Conservation (phyloP, 2,329 filamentous ascomycete genomes). For the Penicillium psychrosexuale region DNA sequence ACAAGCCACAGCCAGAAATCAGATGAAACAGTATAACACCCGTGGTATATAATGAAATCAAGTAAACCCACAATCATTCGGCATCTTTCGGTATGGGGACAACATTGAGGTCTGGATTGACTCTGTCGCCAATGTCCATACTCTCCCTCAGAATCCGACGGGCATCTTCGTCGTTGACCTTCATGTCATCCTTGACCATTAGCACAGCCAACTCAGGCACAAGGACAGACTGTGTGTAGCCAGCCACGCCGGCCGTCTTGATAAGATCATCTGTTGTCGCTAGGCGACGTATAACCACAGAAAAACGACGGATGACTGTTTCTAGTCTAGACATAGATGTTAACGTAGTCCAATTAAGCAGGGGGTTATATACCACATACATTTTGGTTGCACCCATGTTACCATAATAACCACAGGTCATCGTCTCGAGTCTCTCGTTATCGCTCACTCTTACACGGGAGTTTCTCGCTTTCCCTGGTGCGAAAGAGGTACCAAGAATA, state of each 20-base stretch:
- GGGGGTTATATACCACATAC: constrained; percentile 41
- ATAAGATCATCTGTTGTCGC: constrained; percentile 65
- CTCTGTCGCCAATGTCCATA: constrained; percentile 61
- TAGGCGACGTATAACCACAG: constrained; percentile 57
- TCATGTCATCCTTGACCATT: constrained; percentile 60
- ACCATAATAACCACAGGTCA: constrained; percentile 81
- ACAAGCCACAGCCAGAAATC: neutral
- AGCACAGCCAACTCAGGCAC: constrained; percentile 65
- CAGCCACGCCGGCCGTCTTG: constrained; percentile 62
- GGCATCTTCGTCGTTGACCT: constrained; percentile 46
- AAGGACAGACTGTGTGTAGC: constrained; percentile 70
- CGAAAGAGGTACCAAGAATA: constrained; percentile 54
- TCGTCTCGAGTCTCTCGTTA: constrained; percentile 48
- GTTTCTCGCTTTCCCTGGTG: constrained; percentile 58
- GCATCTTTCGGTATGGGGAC: constrained; percentile 31
- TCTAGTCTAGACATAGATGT: constrained; percentile 41
- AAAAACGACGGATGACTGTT: constrained; percentile 61
- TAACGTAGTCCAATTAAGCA: neutral
- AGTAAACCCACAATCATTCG: neutral
- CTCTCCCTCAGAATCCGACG: constrained; percentile 63
- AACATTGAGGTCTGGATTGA: constrained; percentile 62
- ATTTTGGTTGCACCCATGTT: constrained; percentile 68
- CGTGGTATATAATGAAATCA: neutral
- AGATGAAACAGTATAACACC: neutral
- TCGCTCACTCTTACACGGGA: constrained; percentile 52